phyloP scores from a whole-genome alignment of 2,329 filamentous ascomycete genomes.

The Rugonectria rugulosa region DNA sequence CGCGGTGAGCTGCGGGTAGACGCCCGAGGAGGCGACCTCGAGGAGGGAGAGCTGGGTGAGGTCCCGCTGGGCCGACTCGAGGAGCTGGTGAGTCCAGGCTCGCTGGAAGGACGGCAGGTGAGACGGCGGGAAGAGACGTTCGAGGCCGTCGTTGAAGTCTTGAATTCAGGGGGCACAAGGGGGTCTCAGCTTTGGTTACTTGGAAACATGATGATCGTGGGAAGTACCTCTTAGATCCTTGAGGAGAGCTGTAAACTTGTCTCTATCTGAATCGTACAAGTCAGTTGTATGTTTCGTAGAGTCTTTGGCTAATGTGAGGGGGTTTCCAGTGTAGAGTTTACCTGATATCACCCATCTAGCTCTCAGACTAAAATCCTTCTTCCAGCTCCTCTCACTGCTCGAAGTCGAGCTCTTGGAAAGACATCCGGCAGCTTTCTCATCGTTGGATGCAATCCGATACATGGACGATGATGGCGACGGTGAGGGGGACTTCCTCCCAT shows the following conservation, averaged over 20 bases:
- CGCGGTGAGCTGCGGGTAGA: slow-evolving; percentile 52
- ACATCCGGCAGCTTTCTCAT: slow-evolving; percentile 31
- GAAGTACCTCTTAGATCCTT: slow-evolving; percentile 49
- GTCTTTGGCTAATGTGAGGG: too few relatives aligned
- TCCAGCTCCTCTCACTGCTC: slow-evolving; percentile 42
- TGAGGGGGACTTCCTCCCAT: slow-evolving; percentile 25
- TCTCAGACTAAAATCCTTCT: slow-evolving; percentile 44
- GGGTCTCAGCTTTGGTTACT: slow-evolving; percentile 6
- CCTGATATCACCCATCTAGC: slow-evolving; percentile 55
- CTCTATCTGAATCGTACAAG: slow-evolving; percentile 46
- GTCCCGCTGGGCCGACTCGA: slow-evolving; percentile 54
- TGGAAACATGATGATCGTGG: neutral
- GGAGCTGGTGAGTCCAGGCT: slow-evolving; percentile 42
- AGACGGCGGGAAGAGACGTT: neutral
- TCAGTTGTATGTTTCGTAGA: too few relatives aligned
- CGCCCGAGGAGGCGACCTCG: slow-evolving; percentile 49
- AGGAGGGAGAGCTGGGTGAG: slow-evolving; percentile 51
- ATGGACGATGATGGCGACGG: slow-evolving; percentile 31
- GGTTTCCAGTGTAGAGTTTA: slow-evolving; percentile 26
- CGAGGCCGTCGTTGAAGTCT: slow-evolving; percentile 57
- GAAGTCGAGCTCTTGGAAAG: slow-evolving; percentile 20
- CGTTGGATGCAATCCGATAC: slow-evolving; percentile 30
- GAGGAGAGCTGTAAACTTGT: slow-evolving; percentile 52
- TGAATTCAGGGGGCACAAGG: neutral
- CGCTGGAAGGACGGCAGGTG: neutral